Evolutionary conservation across 2,329 filamentous ascomycete genomes (phyloP), one percentile per base, ranked within the genome.

Genomic region (Shiraia sp.): DNA sequence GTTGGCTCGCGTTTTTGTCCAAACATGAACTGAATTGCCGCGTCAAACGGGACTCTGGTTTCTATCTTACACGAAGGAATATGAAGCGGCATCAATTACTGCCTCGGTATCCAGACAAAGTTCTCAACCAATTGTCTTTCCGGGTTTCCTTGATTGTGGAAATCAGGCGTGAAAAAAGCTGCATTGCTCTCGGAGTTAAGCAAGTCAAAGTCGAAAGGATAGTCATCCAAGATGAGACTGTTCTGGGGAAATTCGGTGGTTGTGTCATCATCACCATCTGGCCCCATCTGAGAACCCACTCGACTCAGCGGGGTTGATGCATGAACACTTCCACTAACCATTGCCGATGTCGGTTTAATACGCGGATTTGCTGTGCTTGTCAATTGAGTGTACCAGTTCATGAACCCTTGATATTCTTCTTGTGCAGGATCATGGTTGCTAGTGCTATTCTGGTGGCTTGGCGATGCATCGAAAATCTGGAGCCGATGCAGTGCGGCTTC

Each of bases 141-240:
- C 16, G 37, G 16, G n/a, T 35, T 41, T 26, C 34, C 35, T 24
- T 28, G 30, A 6, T 48, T 29, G 25, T 43, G 22, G 15, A 48
- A 26, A 15, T 38, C 37, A 3, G 45, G 35, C 3, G 45, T 48
- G 22, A 48, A 45, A 30, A 48, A 48, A 13, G 41, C 33, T 14
- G 37, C 35, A 25, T 34, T 45, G 12, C 45, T 33, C 25, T 45
- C 41, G 10, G 42, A 26, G 31, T 42, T 45, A 3, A 48, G 24
- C 10, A 48, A 31, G 28, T 48, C 45, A n/a, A 48, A 32, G 29
- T 48, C 37, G 31, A 48, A 48, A n/a, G 45, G 45, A 31, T 41
- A 48, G 1, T 37, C 42, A 16, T 48, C 42, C 17, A 41, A 17
- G 8, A 27, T 15, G 8, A 7, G 26, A 19, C 34, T 19, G n/a